Evolutionary conservation across 805 yeast genomes (phyloP), one percentile per base, ranked within the genome.

Genomic region (Metschnikowia bowlesiae): DNA sequence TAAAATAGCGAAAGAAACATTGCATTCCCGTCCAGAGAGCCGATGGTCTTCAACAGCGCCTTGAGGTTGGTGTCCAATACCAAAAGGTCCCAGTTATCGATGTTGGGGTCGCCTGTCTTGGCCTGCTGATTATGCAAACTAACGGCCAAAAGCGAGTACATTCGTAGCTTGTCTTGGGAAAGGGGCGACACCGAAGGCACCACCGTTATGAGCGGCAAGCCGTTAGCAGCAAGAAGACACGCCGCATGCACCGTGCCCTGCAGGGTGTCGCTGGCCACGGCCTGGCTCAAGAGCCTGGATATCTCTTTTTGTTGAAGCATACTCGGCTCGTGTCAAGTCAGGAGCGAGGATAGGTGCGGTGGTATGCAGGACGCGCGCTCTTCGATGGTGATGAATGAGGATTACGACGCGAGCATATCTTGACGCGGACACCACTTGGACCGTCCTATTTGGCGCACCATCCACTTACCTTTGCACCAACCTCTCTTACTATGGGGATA

Each of bases 271-370:
- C 38, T 32, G 50, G 50, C 8, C 68, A 64, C 30, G 34, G 63
- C 73, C 53, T 71, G 73, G 22, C 67, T 55, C 47, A 74, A 56
- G 22, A 73, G 61, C 41, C 63, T 58, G 34, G 73, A 58, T 39
- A 74, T 70, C 48, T 69, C 69, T 47, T 64, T 69, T 57, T 63
- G 71, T 53, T 73, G 75, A 37, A 74, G 65, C 78, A 74, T 73
- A 16, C 18, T 32, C 16, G 30, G 22, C 7, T 7, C 4, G n/a
- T 8, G 8, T 22, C 8, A 8, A 9, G 5, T 10, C 9, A 16
- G 26, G 9, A 30, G 35, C 34, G 43, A 39, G 43, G 28, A n/a
- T 33, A 42, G 10, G 38, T 33, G 36, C 38, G 14, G 13, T 14
- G 13, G 14, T 11, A n/a, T 41, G 44, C 44, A 41, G 44, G 28